These are phyloP conservation scores for Sisymbrium irio DNA, from an alignment of 345 rosid species.

Conservation along the genomic window DNA sequence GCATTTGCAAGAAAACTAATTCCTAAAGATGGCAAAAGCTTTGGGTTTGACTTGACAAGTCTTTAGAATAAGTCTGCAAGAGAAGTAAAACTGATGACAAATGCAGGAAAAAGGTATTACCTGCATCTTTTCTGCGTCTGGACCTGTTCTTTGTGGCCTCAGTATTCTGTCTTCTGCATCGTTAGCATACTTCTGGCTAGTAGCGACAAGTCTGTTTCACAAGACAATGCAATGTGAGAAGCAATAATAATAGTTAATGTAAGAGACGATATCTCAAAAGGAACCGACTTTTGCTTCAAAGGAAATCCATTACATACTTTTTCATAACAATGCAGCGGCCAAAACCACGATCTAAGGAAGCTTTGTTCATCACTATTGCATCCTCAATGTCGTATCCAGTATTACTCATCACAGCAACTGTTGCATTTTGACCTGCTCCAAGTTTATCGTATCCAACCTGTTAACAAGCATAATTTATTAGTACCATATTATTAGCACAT, in stretches of 20 bases:
- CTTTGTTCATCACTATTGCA: slow-evolving; percentile 96
- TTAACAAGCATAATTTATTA: slow-evolving; percentile 26
- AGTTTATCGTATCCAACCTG: slow-evolving; percentile 96
- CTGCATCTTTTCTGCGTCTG: slow-evolving; percentile 70
- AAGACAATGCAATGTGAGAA: slow-evolving; percentile 6
- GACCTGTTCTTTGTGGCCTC: slow-evolving; percentile 63
- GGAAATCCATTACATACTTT: slow-evolving; percentile 47
- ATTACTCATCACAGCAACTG: slow-evolving; percentile 94
- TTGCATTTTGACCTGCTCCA: slow-evolving; percentile 99
- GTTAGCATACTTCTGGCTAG: slow-evolving; percentile 49
- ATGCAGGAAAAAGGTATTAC: slow-evolving; percentile 39
- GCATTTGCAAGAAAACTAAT: neutral
- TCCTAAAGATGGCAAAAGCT: neutral
- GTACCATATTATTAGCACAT: slow-evolving; percentile 6
- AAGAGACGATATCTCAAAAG: slow-evolving; percentile 3
- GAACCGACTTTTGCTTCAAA: neutral
- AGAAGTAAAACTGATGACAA: neutral
- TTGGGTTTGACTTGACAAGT: neutral
- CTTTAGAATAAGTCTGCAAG: neutral
- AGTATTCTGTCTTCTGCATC: slow-evolving; percentile 56
- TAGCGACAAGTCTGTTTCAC: slow-evolving; percentile 47
- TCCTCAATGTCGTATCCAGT: slow-evolving; percentile 98
- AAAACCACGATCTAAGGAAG: slow-evolving; percentile 96
- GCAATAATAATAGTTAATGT: slow-evolving; percentile 12
- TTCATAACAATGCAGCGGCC: slow-evolving; percentile 96